Evolutionary conservation across 495 filamentous ascomycete genomes (phyloP).

Genomic region (Neurospora sublineolata): DNA sequence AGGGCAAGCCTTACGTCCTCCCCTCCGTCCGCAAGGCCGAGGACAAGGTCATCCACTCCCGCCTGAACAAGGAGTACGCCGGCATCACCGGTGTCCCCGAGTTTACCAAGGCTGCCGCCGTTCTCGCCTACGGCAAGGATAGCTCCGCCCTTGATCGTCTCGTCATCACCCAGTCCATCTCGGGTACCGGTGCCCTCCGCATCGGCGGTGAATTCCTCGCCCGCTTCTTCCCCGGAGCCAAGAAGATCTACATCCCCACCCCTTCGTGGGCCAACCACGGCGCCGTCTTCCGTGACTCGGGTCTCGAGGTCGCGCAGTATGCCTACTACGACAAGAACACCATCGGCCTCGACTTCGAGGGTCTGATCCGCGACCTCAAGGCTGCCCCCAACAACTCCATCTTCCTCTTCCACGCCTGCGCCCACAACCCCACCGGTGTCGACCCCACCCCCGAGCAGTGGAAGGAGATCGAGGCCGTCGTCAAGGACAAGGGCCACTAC

Average conservation of each 20-base stretch:
- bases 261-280: constrained; percentile 98
- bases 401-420: constrained; percentile 91
- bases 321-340: constrained; percentile 98
- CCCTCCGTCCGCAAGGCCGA: constrained; percentile 86
- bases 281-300: constrained; percentile 89
- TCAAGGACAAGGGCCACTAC: constrained; percentile 83
- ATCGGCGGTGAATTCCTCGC: constrained; percentile 89
- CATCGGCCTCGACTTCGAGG: constrained; percentile 94
- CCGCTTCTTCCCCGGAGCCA: constrained; percentile 77
- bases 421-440: constrained; percentile 96
- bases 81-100: constrained; percentile 90
- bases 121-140: constrained; percentile 78
- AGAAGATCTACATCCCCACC: constrained; percentile 89
- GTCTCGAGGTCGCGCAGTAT: constrained; percentile 84
- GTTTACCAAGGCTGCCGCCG: constrained; percentile 83
- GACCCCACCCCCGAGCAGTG: constrained; percentile 90
- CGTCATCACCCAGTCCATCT: constrained; percentile 95
- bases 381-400: constrained; percentile 74
- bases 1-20: constrained; percentile 93
- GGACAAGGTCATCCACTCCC: constrained; percentile 65
- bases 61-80: constrained; percentile 92
- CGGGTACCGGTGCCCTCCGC: constrained; percentile 87
- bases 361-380: constrained; percentile 84
- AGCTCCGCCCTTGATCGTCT: constrained; percentile 68
- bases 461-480: constrained; percentile 78